Base-by-base conservation (phyloP, 2,329 filamentous ascomycete genomes). In the Colletotrichum euphorbiae region DNA sequence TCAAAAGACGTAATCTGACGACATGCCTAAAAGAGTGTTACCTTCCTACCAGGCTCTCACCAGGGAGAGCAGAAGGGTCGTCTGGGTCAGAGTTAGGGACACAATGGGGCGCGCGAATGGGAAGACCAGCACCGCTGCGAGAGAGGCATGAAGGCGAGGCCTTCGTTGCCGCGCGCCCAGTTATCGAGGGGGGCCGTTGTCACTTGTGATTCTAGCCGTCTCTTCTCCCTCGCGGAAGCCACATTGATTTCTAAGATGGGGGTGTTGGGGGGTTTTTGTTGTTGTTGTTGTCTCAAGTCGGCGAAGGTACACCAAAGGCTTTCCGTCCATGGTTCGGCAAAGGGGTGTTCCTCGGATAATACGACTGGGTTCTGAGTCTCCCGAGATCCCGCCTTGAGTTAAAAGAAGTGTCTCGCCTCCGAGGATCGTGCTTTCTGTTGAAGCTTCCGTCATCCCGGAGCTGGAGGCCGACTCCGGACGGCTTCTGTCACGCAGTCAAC, bases 351-450 rank as follows among this genome's bases (percentile, higher is more conserved):
- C 4, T 50, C 12, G 28, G 46, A 15, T 17, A 38, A 36, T 50
- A 24, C 42, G 45, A 60, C 19, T 28, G 19, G 7, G 19, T n/a
- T 51, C 15, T 28, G 19, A 28, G 45, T 28, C 57, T 19, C 48
- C 45, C 33, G 31, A 40, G 45, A 31, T 42, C 57, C 31, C 45
- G 45, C 21, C 31, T 60, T 42, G 45, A 60, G 31, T 40, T 21
- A 51, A 40, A 17, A 24, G 24, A 17, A 24, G 24, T 19, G 19
- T 28, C 45, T 40, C 7, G n/a, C n/a, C 45, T 46, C 45, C 31
- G 45, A 36, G 21, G 46, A 50, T 17, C 19, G 17, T 38, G 24
- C 13, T 24, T 43, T n/a, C 15, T 13, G 43, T 38, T 24, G 24
- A 24, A 24, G 21, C 13, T 15, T 56, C n/a, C 15, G 15, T 56